A percentile compares a stretch with the other conserved stretches of the same genome.
These are phyloP conservation scores for Schoenoplectus tabernaemontani DNA, from an alignment of 202 grass and related monocot genomes.

Conservation along the genomic window DNA sequence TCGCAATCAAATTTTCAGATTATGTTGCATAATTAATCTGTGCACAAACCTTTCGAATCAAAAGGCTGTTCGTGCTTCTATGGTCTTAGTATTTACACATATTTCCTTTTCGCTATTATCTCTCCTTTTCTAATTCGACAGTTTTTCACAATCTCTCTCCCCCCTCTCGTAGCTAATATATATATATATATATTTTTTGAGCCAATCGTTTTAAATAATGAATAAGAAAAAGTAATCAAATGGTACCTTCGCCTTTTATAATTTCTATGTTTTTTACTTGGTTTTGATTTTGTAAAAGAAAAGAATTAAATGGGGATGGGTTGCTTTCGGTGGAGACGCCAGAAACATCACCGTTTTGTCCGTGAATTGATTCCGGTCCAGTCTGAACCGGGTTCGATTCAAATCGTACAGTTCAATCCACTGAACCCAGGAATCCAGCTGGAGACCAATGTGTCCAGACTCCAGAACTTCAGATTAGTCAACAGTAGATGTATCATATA, in stretches of 20 bases:
- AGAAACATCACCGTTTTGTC: not conserved
- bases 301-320: not conserved
- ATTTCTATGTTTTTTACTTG: not conserved
- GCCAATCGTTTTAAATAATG: not conserved
- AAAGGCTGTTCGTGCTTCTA: constrained; percentile 9
- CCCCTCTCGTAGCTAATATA: not conserved
- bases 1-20: not conserved
- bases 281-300: not conserved
- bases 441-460: too few relatives aligned
- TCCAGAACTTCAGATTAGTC: too few relatives aligned
- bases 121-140: constrained; percentile 6
- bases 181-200: not conserved
- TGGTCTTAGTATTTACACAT: constrained; percentile 1
- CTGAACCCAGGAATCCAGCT: too few relatives aligned
- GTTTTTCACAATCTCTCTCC: not conserved
- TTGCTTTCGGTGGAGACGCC: constrained; percentile 9
- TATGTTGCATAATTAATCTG: not conserved
- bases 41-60: constrained; percentile 15
- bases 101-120: not conserved
- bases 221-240: not conserved
- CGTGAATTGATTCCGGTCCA: not conserved
- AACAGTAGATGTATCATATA: too few relatives aligned
- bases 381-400: not conserved
- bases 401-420: not conserved
- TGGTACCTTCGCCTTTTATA: not conserved